Conservation (phyloP, 768 basidiomycete species). For the Pluteus cervinus region DNA sequence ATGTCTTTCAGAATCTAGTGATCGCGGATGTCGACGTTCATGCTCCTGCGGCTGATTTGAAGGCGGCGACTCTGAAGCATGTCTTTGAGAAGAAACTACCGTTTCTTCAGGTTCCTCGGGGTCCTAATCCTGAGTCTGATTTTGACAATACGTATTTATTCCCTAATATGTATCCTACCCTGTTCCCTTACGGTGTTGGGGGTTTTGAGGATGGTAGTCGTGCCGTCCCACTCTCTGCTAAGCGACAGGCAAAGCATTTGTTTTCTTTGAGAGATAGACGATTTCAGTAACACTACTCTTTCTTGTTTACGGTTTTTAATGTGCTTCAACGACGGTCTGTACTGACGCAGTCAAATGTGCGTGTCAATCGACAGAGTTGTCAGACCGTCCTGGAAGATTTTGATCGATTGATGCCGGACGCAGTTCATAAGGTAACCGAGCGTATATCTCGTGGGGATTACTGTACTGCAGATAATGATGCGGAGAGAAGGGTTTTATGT, state of each 20-base stretch:
- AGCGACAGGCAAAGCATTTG: slow-evolving; percentile 27
- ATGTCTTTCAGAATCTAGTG: too few relatives aligned
- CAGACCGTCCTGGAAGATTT: slow-evolving; percentile 17
- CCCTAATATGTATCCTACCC: slow-evolving; percentile 33
- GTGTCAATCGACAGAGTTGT: slow-evolving; percentile 20
- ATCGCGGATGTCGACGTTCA: too few relatives aligned
- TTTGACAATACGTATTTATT: slow-evolving; percentile 31
- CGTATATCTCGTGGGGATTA: slow-evolving; percentile 14
- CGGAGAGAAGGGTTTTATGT: slow-evolving; percentile 22
- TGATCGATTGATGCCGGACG: slow-evolving; percentile 14
- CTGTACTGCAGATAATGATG: slow-evolving; percentile 10
- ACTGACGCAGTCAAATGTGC: slow-evolving; percentile 25
- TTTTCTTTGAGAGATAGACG: slow-evolving; percentile 21
- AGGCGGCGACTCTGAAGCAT: too few relatives aligned
- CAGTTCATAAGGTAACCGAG: slow-evolving; percentile 17
- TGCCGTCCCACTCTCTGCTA: slow-evolving; percentile 15
- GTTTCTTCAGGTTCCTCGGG: slow-evolving; percentile 25
- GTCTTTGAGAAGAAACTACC: too few relatives aligned
- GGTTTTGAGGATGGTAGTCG: slow-evolving; percentile 30
- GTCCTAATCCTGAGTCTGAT: slow-evolving; percentile 24
- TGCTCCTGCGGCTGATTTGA: too few relatives aligned
- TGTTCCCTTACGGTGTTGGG: slow-evolving; percentile 38
- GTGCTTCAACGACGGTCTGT: slow-evolving; percentile 27
- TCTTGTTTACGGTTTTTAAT: slow-evolving; percentile 35
- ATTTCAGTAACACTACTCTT: slow-evolving; percentile 34